These are phyloP conservation scores for Kalaharituber pfeilii DNA, from an alignment of 2,329 filamentous ascomycete species.

Conservation along the genomic window DNA sequence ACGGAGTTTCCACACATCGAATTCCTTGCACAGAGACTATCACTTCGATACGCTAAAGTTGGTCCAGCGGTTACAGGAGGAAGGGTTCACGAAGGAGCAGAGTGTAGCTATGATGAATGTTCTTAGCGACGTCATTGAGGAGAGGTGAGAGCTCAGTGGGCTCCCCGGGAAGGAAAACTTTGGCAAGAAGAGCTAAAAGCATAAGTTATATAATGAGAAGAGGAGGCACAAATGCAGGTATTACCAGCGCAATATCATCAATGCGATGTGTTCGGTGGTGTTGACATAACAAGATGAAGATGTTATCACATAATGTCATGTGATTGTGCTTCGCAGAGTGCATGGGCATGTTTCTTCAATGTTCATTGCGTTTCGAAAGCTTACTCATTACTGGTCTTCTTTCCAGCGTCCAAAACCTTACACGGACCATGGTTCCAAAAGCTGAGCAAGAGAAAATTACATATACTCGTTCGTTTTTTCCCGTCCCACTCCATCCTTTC, in stretches of 20 bases:
- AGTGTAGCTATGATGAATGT: conserved; percentile 98
- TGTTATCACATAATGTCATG: no score
- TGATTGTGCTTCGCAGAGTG: no score
- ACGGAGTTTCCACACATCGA: conserved; percentile 47
- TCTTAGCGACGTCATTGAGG: conserved; percentile 88
- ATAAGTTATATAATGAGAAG: background rate
- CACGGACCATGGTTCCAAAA: conserved; percentile 89
- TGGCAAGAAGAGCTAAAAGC: no score
- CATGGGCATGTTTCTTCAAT: no score
- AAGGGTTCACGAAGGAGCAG: conserved; percentile 92
- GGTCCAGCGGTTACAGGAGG: conserved; percentile 70
- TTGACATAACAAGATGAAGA: background rate
- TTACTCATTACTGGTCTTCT: background rate
- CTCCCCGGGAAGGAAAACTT: background rate
- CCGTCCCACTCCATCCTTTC: background rate
- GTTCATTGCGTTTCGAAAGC: background rate
- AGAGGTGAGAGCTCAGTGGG: conserved; percentile 40
- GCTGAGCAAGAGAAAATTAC: conserved; percentile 76
- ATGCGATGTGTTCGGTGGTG: background rate
- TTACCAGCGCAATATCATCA: background rate
- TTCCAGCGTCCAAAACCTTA: conserved; percentile 78
- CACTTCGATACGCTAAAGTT: conserved; percentile 98
- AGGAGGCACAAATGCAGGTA: background rate
- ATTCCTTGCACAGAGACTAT: conserved; percentile 51
- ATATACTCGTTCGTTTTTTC: conserved; percentile 52